A percentile compares a stretch with the other conserved stretches of the same genome.
Conservation (phyloP, 2,329 filamentous ascomycete genomes). For the Talaromyces sp. region DNA sequence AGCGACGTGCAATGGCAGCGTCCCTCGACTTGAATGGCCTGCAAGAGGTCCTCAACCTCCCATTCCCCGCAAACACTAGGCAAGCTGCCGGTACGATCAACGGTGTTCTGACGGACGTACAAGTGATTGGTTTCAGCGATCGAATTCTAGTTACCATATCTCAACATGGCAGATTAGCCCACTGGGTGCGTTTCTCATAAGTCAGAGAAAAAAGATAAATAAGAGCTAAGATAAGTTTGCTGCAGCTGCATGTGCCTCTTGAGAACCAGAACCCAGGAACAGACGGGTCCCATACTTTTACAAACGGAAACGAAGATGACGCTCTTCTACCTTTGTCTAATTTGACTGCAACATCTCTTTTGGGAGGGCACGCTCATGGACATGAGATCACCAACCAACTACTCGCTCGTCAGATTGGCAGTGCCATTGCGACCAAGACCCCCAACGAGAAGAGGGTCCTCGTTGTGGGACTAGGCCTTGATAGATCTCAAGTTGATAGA, state of each 20-base stretch:
- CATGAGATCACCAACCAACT: constrained; percentile 82
- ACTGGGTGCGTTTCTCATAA: constrained; percentile 66
- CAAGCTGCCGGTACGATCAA: constrained; percentile 58
- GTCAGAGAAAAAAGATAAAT: not conserved
- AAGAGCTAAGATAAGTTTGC: not conserved
- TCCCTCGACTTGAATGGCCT: constrained; percentile 18
- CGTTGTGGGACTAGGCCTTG: constrained; percentile 53
- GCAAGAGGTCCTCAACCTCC: constrained; percentile 42
- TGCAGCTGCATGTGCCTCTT: constrained; percentile 26
- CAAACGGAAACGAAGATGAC: constrained; percentile 40
- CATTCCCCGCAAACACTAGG: constrained; percentile 63
- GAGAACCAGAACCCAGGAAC: constrained; percentile 29
- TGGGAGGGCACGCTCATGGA: constrained; percentile 74
- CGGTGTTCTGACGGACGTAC: constrained; percentile 65
- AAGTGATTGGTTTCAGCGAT: constrained; percentile 71
- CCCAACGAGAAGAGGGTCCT: constrained; percentile 56
- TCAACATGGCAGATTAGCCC: constrained; percentile 76
- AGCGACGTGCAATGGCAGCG: constrained; percentile 19
- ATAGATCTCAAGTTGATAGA: constrained; percentile 37
- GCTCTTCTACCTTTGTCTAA: constrained; percentile 69
- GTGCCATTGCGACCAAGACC: constrained; percentile 64
- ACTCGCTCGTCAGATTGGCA: constrained; percentile 83
- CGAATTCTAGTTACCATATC: constrained; percentile 86
- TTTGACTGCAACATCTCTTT: constrained; percentile 76
- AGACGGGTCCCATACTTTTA: constrained; percentile 32